These are phyloP conservation scores for Grifola frondosa DNA, from an alignment of 1,284 basidiomycete species.

Conservation along the genomic window DNA sequence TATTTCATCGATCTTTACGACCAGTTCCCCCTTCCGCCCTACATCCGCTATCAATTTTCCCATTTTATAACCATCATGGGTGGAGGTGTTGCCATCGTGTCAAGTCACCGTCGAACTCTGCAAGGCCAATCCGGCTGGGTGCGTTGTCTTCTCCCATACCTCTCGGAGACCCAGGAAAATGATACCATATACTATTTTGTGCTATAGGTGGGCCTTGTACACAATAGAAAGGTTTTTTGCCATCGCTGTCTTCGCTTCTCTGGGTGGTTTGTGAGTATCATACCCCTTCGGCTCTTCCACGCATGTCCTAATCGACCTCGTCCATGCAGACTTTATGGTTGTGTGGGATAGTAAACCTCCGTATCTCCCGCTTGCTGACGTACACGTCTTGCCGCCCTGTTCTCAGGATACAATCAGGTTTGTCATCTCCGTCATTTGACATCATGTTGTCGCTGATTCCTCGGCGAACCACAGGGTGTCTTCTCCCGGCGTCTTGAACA, in stretches of 20 bases:
- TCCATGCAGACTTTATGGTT: constrained; percentile 21
- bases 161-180: background rate
- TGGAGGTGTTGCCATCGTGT: constrained; percentile 41
- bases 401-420: constrained; percentile 63
- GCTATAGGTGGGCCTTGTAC: constrained; percentile 55
- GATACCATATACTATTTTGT: background rate
- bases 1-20: background rate
- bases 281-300: background rate
- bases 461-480: constrained; percentile 53
- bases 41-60: constrained; percentile 1
- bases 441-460: constrained; percentile 8
- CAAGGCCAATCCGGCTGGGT: constrained; percentile 70
- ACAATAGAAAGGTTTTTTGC: constrained; percentile 60
- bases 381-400: background rate
- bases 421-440: too few species aligned
- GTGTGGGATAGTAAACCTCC: background rate
- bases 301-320: constrained; percentile 1
- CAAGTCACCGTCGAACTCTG: constrained; percentile 51
- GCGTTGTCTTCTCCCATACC: constrained; percentile 20
- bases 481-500: constrained; percentile 68
- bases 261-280: constrained; percentile 63
- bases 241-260: constrained; percentile 69
- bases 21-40: background rate
- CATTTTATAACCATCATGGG: constrained; percentile 37
- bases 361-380: too few species aligned